phyloP scores from a whole-genome alignment of 2,329 filamentous ascomycete genomes.

The Verticillium tricorpus region DNA sequence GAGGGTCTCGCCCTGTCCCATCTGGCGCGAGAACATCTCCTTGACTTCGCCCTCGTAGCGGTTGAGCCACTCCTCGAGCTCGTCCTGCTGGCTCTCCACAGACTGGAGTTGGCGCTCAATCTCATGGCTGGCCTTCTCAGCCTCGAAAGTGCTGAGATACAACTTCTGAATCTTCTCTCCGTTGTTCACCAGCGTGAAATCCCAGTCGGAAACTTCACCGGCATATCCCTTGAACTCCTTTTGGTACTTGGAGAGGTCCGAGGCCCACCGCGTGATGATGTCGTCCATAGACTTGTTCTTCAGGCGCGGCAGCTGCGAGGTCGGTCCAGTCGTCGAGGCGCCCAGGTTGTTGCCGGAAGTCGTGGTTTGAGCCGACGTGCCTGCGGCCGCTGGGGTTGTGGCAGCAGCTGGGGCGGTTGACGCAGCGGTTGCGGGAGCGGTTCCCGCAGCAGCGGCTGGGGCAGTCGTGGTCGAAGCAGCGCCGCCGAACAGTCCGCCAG shows the following conservation, averaged over 20 bases:
- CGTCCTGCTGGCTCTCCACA: conserved; percentile 90
- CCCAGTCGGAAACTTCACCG: conserved; percentile 82
- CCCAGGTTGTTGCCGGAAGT: conserved; percentile 43
- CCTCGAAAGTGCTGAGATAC: conserved; percentile 87
- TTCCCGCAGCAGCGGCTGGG: conserved; percentile 18
- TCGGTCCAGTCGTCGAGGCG: conserved; percentile 73
- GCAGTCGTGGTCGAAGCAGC: conserved; percentile 23
- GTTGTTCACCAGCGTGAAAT: conserved; percentile 87
- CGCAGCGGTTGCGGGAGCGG: conserved; percentile 15
- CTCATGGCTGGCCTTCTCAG: conserved; percentile 86
- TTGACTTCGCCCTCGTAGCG: conserved; percentile 91
- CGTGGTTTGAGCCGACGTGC: conserved; percentile 15
- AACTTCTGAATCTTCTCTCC: conserved; percentile 92
- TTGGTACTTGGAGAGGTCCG: conserved; percentile 91
- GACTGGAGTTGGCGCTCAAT: conserved; percentile 86
- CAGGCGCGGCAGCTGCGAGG: conserved; percentile 80
- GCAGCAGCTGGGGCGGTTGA: conserved; percentile 20
- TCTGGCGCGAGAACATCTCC: conserved; percentile 75
- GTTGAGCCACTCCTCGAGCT: conserved; percentile 82
- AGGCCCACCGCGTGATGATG: conserved; percentile 95
- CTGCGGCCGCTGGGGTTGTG: conserved; percentile 23
- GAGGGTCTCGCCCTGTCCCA: conserved; percentile 70
- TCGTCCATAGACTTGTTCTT: conserved; percentile 99
- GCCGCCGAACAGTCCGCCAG: conserved; percentile 24
- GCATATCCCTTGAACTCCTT: conserved; percentile 94